Evolutionary conservation across 1,284 basidiomycete species (phyloP), one percentile per base, ranked within the genome.

Genomic region (Thelephora terrestris): DNA sequence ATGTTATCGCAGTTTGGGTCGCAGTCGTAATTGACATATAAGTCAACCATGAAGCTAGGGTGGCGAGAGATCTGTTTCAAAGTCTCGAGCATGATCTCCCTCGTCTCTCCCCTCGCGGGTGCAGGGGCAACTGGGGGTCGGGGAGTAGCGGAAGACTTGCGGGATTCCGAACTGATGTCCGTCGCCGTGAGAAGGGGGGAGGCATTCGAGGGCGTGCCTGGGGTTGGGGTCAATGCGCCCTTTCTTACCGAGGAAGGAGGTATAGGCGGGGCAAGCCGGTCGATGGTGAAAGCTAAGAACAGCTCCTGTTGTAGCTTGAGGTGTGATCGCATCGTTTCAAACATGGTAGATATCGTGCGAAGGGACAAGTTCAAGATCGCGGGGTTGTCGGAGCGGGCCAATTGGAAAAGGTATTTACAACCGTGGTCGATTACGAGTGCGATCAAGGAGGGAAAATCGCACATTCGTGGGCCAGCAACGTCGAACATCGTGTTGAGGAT

Each of bases 231-330:
- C n/a, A 25, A 42, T 12, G 21, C n/a, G 16, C 39, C 39, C 21
- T 42, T 42, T 25, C 39, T 21, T 10, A 79, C 77, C 24, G 55
- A 53, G 21, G 58, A 52, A 5, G 53, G 55, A 10, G 64, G 59
- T 2, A 62, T 56, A 0, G 81, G 75, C 1, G 78, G 77, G 1
- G 85, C 84, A 5, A 99, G 74, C 18, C 93, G 80, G 62, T 97
- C 95, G 52, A 99, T 84, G 20, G 90, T 85, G 65, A 96, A 98
- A 2, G 91, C 83, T 25, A 99, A 69, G 68, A 95, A 96, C 14
- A 98, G 78, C 62, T 99, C 96, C 60, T 93, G 87, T 61, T 99
- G 96, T n/a, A 95, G 74, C 68, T 98, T 99, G 48, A 99, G 73
- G 58, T 93, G 79, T 45, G 76, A 75, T 5, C 88, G 79, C 79